A percentile compares a stretch with the other conserved stretches of the same genome.
Evolutionary conservation across 805 yeast species (phyloP).

Genomic region (Kluyveromyces nonfermentans): DNA sequence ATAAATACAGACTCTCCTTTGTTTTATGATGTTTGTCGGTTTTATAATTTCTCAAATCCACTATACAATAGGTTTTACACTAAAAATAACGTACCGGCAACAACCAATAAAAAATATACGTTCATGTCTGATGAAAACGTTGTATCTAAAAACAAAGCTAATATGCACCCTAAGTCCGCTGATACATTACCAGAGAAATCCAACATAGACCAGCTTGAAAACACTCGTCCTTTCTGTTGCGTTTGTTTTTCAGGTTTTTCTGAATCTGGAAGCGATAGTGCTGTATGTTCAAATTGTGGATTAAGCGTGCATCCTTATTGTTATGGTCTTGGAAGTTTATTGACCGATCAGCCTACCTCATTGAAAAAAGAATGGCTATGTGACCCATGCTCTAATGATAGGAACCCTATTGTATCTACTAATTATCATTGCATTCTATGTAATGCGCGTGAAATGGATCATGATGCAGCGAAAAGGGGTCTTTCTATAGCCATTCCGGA

Average conservation of each 20-base stretch:
- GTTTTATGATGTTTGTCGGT: background rate
- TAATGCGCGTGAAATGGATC: slow-evolving; percentile 40
- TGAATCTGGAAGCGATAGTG: slow-evolving; percentile 19
- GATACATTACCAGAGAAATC: background rate
- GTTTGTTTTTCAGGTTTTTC: slow-evolving; percentile 39
- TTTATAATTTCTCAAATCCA: slow-evolving; percentile 1
- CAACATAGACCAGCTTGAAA: background rate
- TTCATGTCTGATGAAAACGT: background rate
- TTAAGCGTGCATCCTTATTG: slow-evolving; percentile 62
- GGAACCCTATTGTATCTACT: slow-evolving; percentile 48
- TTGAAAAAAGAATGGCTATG: slow-evolving; percentile 56
- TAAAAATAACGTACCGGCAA: background rate
- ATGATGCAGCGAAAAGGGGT: slow-evolving; percentile 38
- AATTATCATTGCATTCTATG: slow-evolving; percentile 63
- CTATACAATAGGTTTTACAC: background rate
- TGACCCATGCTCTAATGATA: slow-evolving; percentile 66
- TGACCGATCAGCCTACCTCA: slow-evolving; percentile 2
- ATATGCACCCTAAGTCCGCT: background rate
- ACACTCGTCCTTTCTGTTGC: slow-evolving; percentile 34
- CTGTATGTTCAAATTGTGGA: slow-evolving; percentile 56
- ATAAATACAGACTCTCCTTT: background rate
- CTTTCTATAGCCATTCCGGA: slow-evolving; percentile 40
- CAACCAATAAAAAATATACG: too few relatives aligned
- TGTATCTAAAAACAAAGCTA: slow-evolving; percentile 10
- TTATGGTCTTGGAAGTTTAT: slow-evolving; percentile 39